Percentiles rank a stretch among this genome's conserved stretches.
phyloP scores from a whole-genome alignment of 441 rosid species.

The Omphalea diandra region DNA sequence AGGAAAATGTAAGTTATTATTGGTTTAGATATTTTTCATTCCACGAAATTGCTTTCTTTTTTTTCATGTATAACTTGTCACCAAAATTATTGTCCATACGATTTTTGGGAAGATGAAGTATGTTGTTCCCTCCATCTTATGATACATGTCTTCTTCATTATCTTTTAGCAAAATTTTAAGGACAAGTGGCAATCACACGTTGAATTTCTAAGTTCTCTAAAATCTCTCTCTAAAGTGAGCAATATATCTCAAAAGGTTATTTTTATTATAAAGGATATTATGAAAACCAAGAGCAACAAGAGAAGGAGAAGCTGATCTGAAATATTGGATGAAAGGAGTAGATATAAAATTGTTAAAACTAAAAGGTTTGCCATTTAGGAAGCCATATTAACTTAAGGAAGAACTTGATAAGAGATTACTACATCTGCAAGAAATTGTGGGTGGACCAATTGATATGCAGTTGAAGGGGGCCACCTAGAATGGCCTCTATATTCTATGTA shows the following conservation, averaged over 20 bases:
- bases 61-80: neutral
- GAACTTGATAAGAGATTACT: neutral
- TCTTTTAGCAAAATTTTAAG: neutral
- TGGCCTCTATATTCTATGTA: neutral
- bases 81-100: neutral
- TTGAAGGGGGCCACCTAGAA: neutral
- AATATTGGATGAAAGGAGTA: neutral
- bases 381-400: neutral
- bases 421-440: neutral
- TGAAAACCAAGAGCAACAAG: neutral
- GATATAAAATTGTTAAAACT: neutral
- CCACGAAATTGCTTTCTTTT: neutral
- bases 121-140: neutral
- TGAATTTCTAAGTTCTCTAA: neutral
- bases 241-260: neutral
- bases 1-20: slow-evolving; percentile 51
- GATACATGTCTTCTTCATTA: neutral
- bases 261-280: neutral
- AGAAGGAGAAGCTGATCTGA: neutral
- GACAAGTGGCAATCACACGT: neutral
- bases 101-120: neutral
- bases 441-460: neutral
- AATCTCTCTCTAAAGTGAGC: neutral
- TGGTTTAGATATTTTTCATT: neutral
- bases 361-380: neutral